Evolutionary conservation across 306 rosid genomes (phyloP), one percentile per base, ranked within the genome.

Genomic region (Cucurbita argyrosperma): DNA sequence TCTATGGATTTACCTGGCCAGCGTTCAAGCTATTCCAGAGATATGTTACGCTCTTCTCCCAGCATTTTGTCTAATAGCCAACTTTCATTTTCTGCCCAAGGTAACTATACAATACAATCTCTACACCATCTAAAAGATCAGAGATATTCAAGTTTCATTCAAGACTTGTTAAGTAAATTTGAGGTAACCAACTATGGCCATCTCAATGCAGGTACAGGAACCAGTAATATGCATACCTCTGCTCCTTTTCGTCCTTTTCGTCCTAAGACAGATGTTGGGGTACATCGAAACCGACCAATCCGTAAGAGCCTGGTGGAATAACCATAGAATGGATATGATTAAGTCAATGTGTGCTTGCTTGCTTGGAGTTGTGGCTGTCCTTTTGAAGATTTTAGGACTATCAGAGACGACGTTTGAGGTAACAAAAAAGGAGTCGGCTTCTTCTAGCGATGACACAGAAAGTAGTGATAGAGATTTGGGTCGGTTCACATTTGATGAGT

Each of bases 241-340:
- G 11, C 42, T 82, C 9, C 26, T 87, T 46, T 75, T 82, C 11
- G 53, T 67, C 70, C 4, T 75, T 11, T 65, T 67, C 80, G 72
- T n/a, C 46, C 3, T 79, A 2, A 72, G 79, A 47, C 77, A 76
- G 15, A 4, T 84, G 21, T 74, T 50, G 0, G 88, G 86, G 57
- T 84, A 72, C 78, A 8, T 87, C 8, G 58, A 21, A 52, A 26
- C 83, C 1, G 81, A 83, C 19, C 72, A 79, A 6, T 86, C 96
- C 54, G 37, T 83, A 18, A 76, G 79, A 74, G 79, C 81, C 12
- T 92, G 98, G 91, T 88, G 98, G 98, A 92, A 90, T 64, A 88
- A 87, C 75, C 80, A 80, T 51, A 80, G 83, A 56, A 90, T 86
- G 96, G 73, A 78, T 68, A 81, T 70, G 78, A 80, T 92, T 76